A percentile compares a stretch with the other conserved stretches of the same genome.
Conservation (phyloP, 805 yeast genomes). For the Ogataea allantospora region DNA sequence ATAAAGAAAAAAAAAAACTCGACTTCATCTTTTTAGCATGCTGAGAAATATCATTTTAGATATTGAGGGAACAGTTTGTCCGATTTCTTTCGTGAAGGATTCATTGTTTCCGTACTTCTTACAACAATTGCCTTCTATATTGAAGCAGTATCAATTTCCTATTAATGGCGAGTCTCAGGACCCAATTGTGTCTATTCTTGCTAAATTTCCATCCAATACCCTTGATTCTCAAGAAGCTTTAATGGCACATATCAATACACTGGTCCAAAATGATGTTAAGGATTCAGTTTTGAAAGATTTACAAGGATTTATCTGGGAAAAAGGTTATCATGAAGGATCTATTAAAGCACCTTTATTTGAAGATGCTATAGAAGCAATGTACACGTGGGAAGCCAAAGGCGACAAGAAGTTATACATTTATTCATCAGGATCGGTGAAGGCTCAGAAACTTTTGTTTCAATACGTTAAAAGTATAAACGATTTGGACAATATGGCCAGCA, state of each 20-base stretch:
- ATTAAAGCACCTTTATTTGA: slow-evolving; percentile 71
- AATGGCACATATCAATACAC: slow-evolving; percentile 45
- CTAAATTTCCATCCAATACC: slow-evolving; percentile 44
- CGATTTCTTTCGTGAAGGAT: slow-evolving; percentile 85
- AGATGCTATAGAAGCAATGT: slow-evolving; percentile 66
- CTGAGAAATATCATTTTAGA: slow-evolving; percentile 50
- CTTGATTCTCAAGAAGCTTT: slow-evolving; percentile 34
- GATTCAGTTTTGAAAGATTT: slow-evolving; percentile 72
- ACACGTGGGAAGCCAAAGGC: slow-evolving; percentile 35
- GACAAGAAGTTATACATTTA: slow-evolving; percentile 58
- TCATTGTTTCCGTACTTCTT: slow-evolving; percentile 74
- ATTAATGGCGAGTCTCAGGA: slow-evolving; percentile 18
- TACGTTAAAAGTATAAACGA: slow-evolving; percentile 46
- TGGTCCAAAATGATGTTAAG: slow-evolving; percentile 70
- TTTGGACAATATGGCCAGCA: slow-evolving; percentile 23
- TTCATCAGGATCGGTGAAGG: slow-evolving; percentile 86
- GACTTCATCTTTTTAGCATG: slow-evolving; percentile 1
- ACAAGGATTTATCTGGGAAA: slow-evolving; percentile 82
- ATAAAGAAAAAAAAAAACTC: slow-evolving; percentile 7
- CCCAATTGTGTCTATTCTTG: slow-evolving; percentile 35
- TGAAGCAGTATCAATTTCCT: slow-evolving; percentile 37
- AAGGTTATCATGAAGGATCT: slow-evolving; percentile 76
- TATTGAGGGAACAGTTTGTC: slow-evolving; percentile 92
- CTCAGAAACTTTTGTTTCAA: slow-evolving; percentile 75
- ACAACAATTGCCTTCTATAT: slow-evolving; percentile 41